phyloP scores from a whole-genome alignment of 2,329 filamentous ascomycete species.

The Botrytis cinerea region DNA sequence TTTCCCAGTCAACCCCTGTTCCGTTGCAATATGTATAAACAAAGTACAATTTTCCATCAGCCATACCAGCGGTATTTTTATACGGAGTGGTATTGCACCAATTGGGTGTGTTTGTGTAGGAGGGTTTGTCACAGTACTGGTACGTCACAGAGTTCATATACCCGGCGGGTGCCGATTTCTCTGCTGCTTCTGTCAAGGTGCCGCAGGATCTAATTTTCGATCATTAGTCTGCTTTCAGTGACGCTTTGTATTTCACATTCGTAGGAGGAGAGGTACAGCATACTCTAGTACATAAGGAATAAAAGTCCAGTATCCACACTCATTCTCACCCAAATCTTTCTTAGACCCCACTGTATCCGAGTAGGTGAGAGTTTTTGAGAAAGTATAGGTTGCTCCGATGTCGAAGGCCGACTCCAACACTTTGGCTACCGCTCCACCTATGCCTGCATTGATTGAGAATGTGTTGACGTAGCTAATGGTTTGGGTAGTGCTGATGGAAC shows the following conservation, averaged over 20 bases:
- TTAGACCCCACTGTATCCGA: not conserved
- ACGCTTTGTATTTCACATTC: not conserved
- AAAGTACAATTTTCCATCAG: not conserved
- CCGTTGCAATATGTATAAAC: not conserved
- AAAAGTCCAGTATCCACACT: constrained; percentile 20
- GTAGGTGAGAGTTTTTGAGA: not conserved
- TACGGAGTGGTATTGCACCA: not conserved
- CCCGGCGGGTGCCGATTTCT: not conserved
- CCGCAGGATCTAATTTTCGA: constrained; percentile 9
- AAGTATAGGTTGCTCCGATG: constrained; percentile 4
- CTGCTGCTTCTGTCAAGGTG: not conserved
- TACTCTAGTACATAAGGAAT: constrained; percentile 1
- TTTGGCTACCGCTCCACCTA: not conserved
- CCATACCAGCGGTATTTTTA: not conserved
- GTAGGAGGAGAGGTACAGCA: not conserved
- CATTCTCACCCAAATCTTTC: not conserved
- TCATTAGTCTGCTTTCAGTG: not conserved
- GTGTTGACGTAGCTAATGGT: not conserved
- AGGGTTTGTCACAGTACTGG: not conserved
- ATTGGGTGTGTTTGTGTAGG: not conserved
- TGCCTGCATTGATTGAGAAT: not conserved
- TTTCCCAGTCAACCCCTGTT: not conserved
- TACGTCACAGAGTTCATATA: not conserved
- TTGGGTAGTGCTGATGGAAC: not conserved
- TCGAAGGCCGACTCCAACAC: not conserved